A percentile compares a stretch with the other conserved stretches of the same genome.
Conservation (phyloP, 805 yeast species). For the Lipomyces yamanashiensis region DNA sequence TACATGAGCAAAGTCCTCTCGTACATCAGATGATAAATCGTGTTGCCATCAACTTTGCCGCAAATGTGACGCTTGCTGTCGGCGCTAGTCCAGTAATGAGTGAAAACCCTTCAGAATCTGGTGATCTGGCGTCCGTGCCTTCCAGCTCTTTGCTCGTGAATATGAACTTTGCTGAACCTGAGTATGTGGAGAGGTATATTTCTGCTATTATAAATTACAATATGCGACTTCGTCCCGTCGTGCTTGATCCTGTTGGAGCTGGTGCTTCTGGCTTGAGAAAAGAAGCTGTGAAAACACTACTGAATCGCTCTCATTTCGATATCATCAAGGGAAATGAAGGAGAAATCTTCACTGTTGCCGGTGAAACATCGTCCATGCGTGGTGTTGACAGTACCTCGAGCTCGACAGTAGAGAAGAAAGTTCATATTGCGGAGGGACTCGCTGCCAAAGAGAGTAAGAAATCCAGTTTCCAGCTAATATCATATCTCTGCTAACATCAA, state of each 20-base stretch:
- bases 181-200: conserved; percentile 49
- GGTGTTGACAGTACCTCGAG: conserved; percentile 63
- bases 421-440: conserved; percentile 21
- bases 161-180: conserved; percentile 68
- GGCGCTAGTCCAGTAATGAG: conserved; percentile 93
- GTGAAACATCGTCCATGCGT: conserved; percentile 56
- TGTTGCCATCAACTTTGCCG: conserved; percentile 87
- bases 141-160: conserved; percentile 65
- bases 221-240: conserved; percentile 59
- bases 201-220: conserved; percentile 66
- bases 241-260: conserved; percentile 92
- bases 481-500: background rate
- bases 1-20: conserved; percentile 54
- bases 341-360: conserved; percentile 71
- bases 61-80: conserved; percentile 80
- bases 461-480: too few species aligned
- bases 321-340: conserved; percentile 83
- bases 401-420: conserved; percentile 52
- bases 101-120: conserved; percentile 68
- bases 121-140: conserved; percentile 63
- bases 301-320: conserved; percentile 61
- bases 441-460: conserved; percentile 28
- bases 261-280: conserved; percentile 74
- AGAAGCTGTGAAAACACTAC: conserved; percentile 52
- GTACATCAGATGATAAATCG: conserved; percentile 87